Conservation (phyloP, 257 asterid species). For the Solanum pinnatisectum region DNA sequence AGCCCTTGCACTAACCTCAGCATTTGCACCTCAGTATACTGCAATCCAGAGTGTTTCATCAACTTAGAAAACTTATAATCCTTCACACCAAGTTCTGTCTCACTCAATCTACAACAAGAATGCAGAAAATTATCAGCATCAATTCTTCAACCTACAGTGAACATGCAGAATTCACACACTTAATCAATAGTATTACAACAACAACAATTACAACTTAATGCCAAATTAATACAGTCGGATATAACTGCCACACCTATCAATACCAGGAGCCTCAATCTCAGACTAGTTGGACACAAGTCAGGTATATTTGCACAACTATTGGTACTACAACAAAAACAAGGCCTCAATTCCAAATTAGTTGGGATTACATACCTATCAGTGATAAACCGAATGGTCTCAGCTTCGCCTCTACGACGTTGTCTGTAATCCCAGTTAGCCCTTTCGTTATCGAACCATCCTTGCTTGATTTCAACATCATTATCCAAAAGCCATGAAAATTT, state of each 20-base stretch:
- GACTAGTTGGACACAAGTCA: neutral
- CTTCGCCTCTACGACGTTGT: slow-evolving; percentile 43
- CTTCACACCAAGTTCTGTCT: slow-evolving; percentile 43
- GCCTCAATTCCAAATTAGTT: neutral
- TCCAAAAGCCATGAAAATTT: slow-evolving; percentile 76
- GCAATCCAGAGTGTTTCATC: slow-evolving; percentile 77
- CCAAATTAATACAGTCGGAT: neutral
- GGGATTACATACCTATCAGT: slow-evolving; percentile 34
- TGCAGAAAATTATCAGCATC: neutral
- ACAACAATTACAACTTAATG: neutral
- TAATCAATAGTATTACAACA: neutral
- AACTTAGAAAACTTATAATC: slow-evolving; percentile 73
- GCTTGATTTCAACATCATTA: slow-evolving; percentile 54
- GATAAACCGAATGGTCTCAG: slow-evolving; percentile 49
- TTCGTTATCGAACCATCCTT: slow-evolving; percentile 36
- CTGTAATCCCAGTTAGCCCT: slow-evolving; percentile 37
- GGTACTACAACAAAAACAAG: neutral
- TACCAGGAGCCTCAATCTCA: neutral
- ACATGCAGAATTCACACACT: neutral
- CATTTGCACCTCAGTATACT: slow-evolving; percentile 80
- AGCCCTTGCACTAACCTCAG: slow-evolving; percentile 74
- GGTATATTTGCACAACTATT: neutral
- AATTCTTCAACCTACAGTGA: neutral
- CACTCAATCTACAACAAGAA: slow-evolving; percentile 42
- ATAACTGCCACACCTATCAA: neutral